Conservation (phyloP, 345 rosid genomes). For the Corymbia maculata region DNA sequence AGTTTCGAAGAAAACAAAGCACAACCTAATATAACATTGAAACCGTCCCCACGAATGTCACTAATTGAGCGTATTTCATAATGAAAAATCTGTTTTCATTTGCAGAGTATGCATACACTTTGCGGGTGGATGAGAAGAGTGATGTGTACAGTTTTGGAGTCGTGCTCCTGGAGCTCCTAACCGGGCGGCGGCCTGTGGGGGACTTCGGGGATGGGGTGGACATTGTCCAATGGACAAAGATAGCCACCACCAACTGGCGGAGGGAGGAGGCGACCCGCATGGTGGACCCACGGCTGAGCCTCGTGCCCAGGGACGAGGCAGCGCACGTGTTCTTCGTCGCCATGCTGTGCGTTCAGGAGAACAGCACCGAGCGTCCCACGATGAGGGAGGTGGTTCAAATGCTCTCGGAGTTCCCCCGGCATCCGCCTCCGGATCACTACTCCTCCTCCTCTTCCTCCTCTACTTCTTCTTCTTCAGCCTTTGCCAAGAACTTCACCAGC, state of each 20-base stretch:
- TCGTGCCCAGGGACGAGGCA: constrained; percentile 41
- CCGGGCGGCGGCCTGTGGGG: constrained; percentile 49
- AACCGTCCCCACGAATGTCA: neutral
- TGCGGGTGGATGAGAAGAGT: constrained; percentile 63
- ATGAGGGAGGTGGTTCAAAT: constrained; percentile 75
- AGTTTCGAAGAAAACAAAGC: neutral
- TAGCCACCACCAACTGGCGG: constrained; percentile 15
- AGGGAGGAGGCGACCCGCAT: constrained; percentile 30
- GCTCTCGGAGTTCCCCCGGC: constrained; percentile 36
- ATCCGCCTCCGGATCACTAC: constrained; percentile 1
- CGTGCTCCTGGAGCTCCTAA: constrained; percentile 46
- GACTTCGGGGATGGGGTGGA: constrained; percentile 59
- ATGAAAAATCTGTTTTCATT: neutral
- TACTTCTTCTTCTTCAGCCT: neutral
- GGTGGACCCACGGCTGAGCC: constrained; percentile 29
- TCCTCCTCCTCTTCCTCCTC: constrained; percentile 12
- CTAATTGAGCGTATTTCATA: neutral
- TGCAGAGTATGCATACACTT: constrained; percentile 62
- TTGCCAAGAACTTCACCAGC: neutral
- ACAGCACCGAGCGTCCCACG: constrained; percentile 53
- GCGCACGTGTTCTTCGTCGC: constrained; percentile 51
- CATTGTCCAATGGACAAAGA: constrained; percentile 53
- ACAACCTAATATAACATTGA: neutral
- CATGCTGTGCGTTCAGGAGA: constrained; percentile 52
- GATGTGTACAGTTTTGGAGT: constrained; percentile 79